These are phyloP conservation scores for Fistulinella prunicolor DNA, from an alignment of 768 basidiomycete genomes.

Conservation along the genomic window DNA sequence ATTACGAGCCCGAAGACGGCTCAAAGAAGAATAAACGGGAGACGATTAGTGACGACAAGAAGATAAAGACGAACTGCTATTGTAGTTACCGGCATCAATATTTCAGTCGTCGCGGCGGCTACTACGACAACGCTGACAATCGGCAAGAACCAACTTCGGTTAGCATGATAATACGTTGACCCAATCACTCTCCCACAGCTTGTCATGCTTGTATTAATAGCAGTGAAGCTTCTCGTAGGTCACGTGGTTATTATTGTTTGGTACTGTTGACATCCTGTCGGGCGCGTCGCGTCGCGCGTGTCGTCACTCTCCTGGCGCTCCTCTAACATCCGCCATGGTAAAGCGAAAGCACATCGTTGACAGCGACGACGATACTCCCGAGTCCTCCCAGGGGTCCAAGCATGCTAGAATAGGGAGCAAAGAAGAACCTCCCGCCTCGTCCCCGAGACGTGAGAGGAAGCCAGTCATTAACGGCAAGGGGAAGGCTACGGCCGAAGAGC, in stretches of 20 bases:
- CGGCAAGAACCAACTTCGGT: slow-evolving; percentile 13
- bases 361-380: slow-evolving; percentile 40
- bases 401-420: slow-evolving; percentile 43
- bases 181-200: too few relatives aligned
- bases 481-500: slow-evolving; percentile 27
- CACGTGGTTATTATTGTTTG: too few relatives aligned
- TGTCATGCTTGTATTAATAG: too few relatives aligned
- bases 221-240: too few relatives aligned
- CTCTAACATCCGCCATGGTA: slow-evolving; percentile 38
- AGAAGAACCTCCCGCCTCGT: slow-evolving; percentile 28
- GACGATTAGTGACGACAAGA: slow-evolving; percentile 1
- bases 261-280: slow-evolving; percentile 14
- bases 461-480: slow-evolving; percentile 33
- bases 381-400: slow-evolving; percentile 38
- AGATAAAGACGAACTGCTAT: background rate
- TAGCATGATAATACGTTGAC: too few relatives aligned
- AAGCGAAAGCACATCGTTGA: slow-evolving; percentile 49
- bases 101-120: background rate
- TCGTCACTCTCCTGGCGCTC: slow-evolving; percentile 1
- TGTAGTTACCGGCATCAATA: slow-evolving; percentile 6
- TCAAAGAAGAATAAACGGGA: slow-evolving; percentile 6
- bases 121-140: slow-evolving; percentile 7
- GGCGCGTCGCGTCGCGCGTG: slow-evolving; percentile 30
- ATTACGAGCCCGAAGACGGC: slow-evolving; percentile 11
- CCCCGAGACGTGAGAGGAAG: slow-evolving; percentile 26